phyloP scores from a whole-genome alignment of 2,329 filamentous ascomycete species.

The Microascus cirrosus region DNA sequence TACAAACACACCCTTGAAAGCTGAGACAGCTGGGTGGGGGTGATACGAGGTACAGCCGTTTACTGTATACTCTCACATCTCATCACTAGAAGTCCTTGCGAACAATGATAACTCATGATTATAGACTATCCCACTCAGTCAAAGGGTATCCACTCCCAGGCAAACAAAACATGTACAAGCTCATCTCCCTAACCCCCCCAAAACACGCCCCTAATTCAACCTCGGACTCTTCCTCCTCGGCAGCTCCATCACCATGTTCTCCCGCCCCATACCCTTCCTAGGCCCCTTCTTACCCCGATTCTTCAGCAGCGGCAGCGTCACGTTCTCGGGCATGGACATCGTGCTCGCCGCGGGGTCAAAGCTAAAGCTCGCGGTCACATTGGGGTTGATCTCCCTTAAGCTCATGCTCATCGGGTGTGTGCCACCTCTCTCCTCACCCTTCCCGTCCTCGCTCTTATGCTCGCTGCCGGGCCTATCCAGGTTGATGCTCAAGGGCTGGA shows the following conservation, averaged over 20 bases:
- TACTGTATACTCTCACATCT: too few relatives aligned
- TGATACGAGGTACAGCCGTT: too few relatives aligned
- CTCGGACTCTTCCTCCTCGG: constrained; percentile 45
- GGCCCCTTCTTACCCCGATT: constrained; percentile 21
- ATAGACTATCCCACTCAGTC: neutral
- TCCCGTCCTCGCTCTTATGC: constrained; percentile 7
- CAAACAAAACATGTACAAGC: neutral
- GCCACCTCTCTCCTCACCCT: constrained; percentile 3
- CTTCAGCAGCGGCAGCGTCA: constrained; percentile 33
- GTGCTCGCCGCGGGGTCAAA: constrained; percentile 32
- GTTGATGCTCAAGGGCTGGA: neutral
- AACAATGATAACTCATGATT: neutral
- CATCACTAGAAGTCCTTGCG: neutral
- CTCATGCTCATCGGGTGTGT: constrained; percentile 25
- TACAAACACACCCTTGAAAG: too few relatives aligned
- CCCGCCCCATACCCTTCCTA: constrained; percentile 33
- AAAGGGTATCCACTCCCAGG: neutral
- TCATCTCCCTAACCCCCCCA: neutral
- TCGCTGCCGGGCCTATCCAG: neutral
- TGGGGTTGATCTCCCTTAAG: constrained; percentile 45
- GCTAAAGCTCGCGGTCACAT: constrained; percentile 27
- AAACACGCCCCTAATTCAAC: constrained; percentile 13
- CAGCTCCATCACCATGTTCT: constrained; percentile 23
- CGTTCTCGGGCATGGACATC: constrained; percentile 28
- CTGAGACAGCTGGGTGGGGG: too few relatives aligned